Percentiles rank a stretch among this genome's conserved stretches.
Evolutionary conservation across 352 stramenopile species (phyloP).

Genomic region (Globisporangium radiosum): DNA sequence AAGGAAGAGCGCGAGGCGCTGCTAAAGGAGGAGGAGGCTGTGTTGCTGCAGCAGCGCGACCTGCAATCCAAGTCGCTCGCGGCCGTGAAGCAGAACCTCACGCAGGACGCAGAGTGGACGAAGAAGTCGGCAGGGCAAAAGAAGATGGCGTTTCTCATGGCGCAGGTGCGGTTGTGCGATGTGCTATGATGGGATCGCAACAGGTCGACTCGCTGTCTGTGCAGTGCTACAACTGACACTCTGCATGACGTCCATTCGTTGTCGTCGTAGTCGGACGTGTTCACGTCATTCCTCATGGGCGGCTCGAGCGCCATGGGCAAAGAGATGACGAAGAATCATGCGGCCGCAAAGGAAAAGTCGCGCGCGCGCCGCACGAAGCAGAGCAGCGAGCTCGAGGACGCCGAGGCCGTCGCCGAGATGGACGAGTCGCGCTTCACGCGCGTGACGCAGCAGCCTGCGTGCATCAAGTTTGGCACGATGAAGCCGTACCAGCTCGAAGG

Average conservation of each 20-base stretch:
- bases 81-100: constrained; percentile 53
- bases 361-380: constrained; percentile 49
- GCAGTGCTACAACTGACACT: no score
- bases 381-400: constrained; percentile 58
- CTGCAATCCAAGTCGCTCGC: constrained; percentile 70
- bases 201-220: no score
- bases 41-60: constrained; percentile 72
- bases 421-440: constrained; percentile 77
- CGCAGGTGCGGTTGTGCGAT: constrained; percentile 26
- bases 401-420: constrained; percentile 66
- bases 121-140: constrained; percentile 50
- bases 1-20: constrained; percentile 53
- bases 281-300: constrained; percentile 85
- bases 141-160: constrained; percentile 87
- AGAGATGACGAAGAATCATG: constrained; percentile 59
- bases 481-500: constrained; percentile 86
- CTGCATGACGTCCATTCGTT: no score
- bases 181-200: no score
- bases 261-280: constrained; percentile 58
- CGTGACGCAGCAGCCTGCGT: constrained; percentile 73
- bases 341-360: constrained; percentile 26
- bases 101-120: constrained; percentile 41
- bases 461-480: constrained; percentile 85
- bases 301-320: constrained; percentile 69
- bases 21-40: constrained; percentile 55